Evolutionary conservation across 371 early-diverging fungal genomes (phyloP), one percentile per base, ranked within the genome.

Genomic region (Phascolomyces articulosus): DNA sequence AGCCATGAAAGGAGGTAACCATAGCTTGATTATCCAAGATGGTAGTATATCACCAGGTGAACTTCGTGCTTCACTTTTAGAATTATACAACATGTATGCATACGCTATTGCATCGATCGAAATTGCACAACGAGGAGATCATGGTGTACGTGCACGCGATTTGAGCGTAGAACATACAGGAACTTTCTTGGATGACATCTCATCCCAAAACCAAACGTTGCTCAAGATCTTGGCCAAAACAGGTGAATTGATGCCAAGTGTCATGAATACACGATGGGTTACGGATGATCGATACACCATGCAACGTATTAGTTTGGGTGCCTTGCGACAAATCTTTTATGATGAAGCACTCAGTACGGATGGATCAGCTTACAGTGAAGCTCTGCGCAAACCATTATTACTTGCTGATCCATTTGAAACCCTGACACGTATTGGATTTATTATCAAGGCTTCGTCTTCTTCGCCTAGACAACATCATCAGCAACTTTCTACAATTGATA

Each of bases 31-130:
- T 18, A 57, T 55, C 24, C 41, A 53, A 8, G 41, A 44, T 28
- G 51, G 34, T 10, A 34, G 21, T 16, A 40, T 40, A 29, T 40
- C 51, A 51, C 29, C 31, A 23, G 24, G 28, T 8, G 51, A 57
- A 24, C 24, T 57, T 4, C 60, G 62, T 1, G 47, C 59, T 23
- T 63, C 58, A 3, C 49, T 64, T 13, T 13, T 48, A 1, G 56
- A 60, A n/a, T 53, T 73, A 11, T 69, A 63, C 54, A 77, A 78
- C 40, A 77, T 81, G 78, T 78, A 74, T 55, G 81, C 85, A 0
- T 90, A 91, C 66, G 91, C 91, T 0, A 85, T 94, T 31, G 72
- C 86, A 6, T 73, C 85, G 40, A 78, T 89, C 8, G 94, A 92
- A 70, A 82, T 90, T 23, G 80, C 84, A 2, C 84, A 87, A 40